Conservation (phyloP, 1,284 basidiomycete species). For the Papiliotrema fonsecae region DNA sequence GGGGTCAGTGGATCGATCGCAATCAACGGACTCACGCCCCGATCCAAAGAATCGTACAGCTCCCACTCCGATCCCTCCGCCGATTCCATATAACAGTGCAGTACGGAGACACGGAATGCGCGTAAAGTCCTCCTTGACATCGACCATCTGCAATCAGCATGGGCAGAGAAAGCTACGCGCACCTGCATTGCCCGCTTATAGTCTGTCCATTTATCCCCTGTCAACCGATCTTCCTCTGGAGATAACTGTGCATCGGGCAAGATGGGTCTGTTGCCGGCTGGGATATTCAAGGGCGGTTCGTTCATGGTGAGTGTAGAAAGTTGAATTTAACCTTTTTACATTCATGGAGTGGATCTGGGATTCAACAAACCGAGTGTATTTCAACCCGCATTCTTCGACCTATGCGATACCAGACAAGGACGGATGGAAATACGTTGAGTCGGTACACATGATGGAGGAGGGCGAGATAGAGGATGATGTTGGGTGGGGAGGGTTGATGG, state of each 20-base stretch:
- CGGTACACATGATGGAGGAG: slow-evolving; percentile 25
- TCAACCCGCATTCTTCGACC: slow-evolving; percentile 18
- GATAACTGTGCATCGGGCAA: slow-evolving; percentile 12
- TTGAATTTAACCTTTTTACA: background rate
- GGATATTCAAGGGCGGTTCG: slow-evolving; percentile 21
- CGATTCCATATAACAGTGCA: slow-evolving; percentile 45
- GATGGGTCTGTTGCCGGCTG: slow-evolving; percentile 26
- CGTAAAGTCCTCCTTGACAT: slow-evolving; percentile 8
- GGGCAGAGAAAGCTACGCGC: background rate
- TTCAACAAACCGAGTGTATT: slow-evolving; percentile 20
- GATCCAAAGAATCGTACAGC: slow-evolving; percentile 39
- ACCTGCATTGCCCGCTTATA: background rate
- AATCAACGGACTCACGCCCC: slow-evolving; percentile 26
- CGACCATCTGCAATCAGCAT: slow-evolving; percentile 10
- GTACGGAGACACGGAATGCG: slow-evolving; percentile 43
- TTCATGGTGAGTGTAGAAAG: background rate
- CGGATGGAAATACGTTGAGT: slow-evolving; percentile 26
- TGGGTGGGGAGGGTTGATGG: slow-evolving; percentile 45
- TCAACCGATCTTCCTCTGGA: slow-evolving; percentile 12
- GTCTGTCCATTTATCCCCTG: slow-evolving; percentile 14
- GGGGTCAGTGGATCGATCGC: background rate
- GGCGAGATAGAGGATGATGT: slow-evolving; percentile 44
- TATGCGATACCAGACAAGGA: slow-evolving; percentile 20
- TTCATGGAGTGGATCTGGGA: slow-evolving; percentile 21
- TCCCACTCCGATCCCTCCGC: slow-evolving; percentile 37